Base-by-base conservation (phyloP, 2,329 filamentous ascomycete genomes). In the Neonectria sp. region DNA sequence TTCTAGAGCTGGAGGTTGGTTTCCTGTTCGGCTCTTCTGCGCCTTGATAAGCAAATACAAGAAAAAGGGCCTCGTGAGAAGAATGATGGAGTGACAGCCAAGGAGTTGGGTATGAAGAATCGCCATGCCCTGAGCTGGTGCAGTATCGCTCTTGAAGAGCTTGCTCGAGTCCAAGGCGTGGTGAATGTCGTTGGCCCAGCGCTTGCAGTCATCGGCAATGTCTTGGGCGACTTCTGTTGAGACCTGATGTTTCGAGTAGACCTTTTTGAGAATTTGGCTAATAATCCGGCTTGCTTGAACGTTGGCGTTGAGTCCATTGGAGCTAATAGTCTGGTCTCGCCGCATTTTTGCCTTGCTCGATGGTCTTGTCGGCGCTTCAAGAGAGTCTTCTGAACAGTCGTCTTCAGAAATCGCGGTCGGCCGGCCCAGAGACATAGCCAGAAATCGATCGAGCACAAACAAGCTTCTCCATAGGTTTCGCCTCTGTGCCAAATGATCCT, bases 11-110 rank as follows among this genome's bases (percentile, higher is more conserved):
- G 49, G 45, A 12, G 62, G 49, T 6, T 55, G 45, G 3, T 24
- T 52, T 4, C 62, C 62, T 2, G 56, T 48, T 7, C 53, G 59
- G 12, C 55, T 55, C n/a, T 68, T 57, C 17, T 79, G 77, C 2
- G 77, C 74, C 73, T 81, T 79, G 62, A 82, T 88, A 46, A 90
- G 81, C 13, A 90, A 82, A 64, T 86, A 88, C 15, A 91, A 79
- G 65, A 92, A 90, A 75, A 92, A 92, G 0, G 91, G 90, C 31
- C 90, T 83, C 1, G 88, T 90, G 1, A 92, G 83, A 0, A 92
- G 82, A 29, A 92, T 86, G 48, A 91, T 85, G 0, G 89, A 88
- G 74, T 92, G 89, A 62, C 85, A 88, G 64, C 91, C 88, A 40
- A 91, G 81, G 27, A 92, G 80, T 66, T 91, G 90, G 64, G 87